Percentiles rank a stretch among this genome's conserved stretches.
phyloP scores from a whole-genome alignment of 2,329 filamentous ascomycete species.

The Capronia coronata region DNA sequence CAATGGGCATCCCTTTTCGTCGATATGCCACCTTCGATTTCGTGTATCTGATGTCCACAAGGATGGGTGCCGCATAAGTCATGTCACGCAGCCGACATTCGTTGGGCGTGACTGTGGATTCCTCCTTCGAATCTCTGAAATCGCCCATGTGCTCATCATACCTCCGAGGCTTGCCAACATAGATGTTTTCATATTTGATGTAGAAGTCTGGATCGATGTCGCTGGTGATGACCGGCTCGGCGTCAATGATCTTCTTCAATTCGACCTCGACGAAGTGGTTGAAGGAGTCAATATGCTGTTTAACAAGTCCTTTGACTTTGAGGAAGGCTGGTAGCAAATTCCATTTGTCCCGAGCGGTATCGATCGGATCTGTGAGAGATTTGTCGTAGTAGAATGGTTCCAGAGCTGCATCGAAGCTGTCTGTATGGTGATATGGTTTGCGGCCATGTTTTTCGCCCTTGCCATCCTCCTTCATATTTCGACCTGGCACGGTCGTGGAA shows the following conservation, averaged over 20 bases:
- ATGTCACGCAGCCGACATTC: slow-evolving; percentile 94
- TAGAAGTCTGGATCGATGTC: slow-evolving; percentile 91
- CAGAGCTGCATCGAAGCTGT: slow-evolving; percentile 57
- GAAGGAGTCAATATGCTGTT: slow-evolving; percentile 97
- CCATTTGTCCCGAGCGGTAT: slow-evolving; percentile 80
- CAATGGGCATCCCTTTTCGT: slow-evolving; percentile 69
- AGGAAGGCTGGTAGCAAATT: slow-evolving; percentile 95
- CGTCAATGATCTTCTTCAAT: slow-evolving; percentile 91
- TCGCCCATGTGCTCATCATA: slow-evolving; percentile 62
- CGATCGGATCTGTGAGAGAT: slow-evolving; percentile 60
- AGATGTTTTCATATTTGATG: slow-evolving; percentile 80
- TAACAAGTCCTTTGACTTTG: slow-evolving; percentile 93
- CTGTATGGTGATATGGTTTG: slow-evolving; percentile 17
- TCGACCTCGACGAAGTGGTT: slow-evolving; percentile 97
- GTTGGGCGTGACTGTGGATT: slow-evolving; percentile 70
- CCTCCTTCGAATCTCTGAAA: slow-evolving; percentile 39
- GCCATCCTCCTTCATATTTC: slow-evolving; percentile 6
- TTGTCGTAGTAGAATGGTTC: slow-evolving; percentile 66
- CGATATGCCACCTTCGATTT: slow-evolving; percentile 71
- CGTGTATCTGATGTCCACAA: slow-evolving; percentile 86
- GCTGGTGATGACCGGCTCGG: slow-evolving; percentile 80
- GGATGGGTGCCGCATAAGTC: slow-evolving; percentile 93
- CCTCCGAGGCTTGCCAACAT: slow-evolving; percentile 73
- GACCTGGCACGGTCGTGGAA: not conserved
- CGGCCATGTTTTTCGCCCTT: slow-evolving; percentile 17